These are phyloP conservation scores for Orbilia oligospora DNA, from an alignment of 2,329 filamentous ascomycete genomes.

Conservation along the genomic window DNA sequence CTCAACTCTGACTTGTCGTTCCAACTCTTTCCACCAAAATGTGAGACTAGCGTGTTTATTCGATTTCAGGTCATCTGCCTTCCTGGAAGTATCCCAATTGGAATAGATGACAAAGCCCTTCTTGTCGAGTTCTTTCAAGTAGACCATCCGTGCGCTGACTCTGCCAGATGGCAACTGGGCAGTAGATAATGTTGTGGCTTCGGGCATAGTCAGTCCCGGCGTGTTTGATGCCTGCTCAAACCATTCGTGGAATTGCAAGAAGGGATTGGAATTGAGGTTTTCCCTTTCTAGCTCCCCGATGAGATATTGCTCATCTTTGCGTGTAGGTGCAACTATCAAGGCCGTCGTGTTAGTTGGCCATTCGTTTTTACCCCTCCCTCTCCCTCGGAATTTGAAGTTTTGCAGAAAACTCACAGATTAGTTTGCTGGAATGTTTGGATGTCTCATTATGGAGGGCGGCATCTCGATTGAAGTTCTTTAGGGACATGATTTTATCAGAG, in stretches of 20 bases:
- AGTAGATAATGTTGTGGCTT: constrained; percentile 89
- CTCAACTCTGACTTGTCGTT: constrained; percentile 92
- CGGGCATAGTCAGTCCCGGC: constrained; percentile 78
- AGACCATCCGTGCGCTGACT: constrained; percentile 87
- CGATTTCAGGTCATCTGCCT: constrained; percentile 76
- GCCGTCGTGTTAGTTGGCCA: constrained; percentile 37
- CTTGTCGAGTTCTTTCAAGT: constrained; percentile 92
- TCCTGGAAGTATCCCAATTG: constrained; percentile 85
- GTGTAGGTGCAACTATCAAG: constrained; percentile 69
- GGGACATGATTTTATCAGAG: constrained; percentile 55
- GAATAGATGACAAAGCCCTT: constrained; percentile 91
- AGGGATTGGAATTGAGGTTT: constrained; percentile 77
- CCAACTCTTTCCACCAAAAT: constrained; percentile 89
- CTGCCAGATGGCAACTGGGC: constrained; percentile 85
- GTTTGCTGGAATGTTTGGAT: constrained; percentile 62
- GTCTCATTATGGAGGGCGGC: constrained; percentile 44
- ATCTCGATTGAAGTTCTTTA: constrained; percentile 55
- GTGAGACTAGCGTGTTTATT: constrained; percentile 87
- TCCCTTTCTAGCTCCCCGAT: constrained; percentile 74
- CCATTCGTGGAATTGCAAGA: constrained; percentile 90
- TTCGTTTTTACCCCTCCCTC: neutral
- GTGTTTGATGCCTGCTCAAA: constrained; percentile 79
- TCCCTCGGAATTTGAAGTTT: constrained; percentile 8
- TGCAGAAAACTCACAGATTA: constrained; percentile 65
- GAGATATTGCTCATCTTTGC: constrained; percentile 82